Evolutionary conservation across 2,329 filamentous ascomycete genomes (phyloP).

Genomic region (Helminthosporium solani): DNA sequence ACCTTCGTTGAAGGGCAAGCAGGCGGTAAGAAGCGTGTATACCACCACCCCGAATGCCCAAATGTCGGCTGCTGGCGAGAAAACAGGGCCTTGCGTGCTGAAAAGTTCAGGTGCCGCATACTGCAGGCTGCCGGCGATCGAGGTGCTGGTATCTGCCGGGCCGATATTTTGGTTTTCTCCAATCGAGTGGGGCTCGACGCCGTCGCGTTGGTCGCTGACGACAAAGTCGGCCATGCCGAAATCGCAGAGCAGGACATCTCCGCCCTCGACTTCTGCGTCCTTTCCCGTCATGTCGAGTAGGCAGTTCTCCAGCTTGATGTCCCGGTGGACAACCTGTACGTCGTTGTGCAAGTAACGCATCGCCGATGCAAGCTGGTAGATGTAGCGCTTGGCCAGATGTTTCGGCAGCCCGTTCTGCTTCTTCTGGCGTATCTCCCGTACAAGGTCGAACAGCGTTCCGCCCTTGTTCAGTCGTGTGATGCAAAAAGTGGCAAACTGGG

Average conservation of each 20-base stretch:
- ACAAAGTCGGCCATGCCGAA: slow-evolving; percentile 71
- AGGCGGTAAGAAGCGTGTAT: slow-evolving; percentile 61
- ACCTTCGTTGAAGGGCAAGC: slow-evolving; percentile 62
- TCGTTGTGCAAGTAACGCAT: slow-evolving; percentile 68
- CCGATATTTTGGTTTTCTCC: slow-evolving; percentile 49
- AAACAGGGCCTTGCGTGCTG: slow-evolving; percentile 42
- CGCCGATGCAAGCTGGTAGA: slow-evolving; percentile 63
- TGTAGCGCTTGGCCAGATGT: slow-evolving; percentile 59
- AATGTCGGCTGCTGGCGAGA: slow-evolving; percentile 61
- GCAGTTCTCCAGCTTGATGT: slow-evolving; percentile 70
- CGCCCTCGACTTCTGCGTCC: slow-evolving; percentile 51
- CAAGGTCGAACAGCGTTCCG: slow-evolving; percentile 64
- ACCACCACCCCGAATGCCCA: slow-evolving; percentile 68
- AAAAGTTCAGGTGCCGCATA: slow-evolving; percentile 56
- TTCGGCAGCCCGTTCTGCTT: slow-evolving; percentile 49
- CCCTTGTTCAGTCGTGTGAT: slow-evolving; percentile 65
- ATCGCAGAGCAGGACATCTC: slow-evolving; percentile 63
- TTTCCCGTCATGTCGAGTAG: slow-evolving; percentile 58
- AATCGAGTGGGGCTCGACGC: slow-evolving; percentile 51
- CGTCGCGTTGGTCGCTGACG: slow-evolving; percentile 54
- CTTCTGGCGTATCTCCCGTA: slow-evolving; percentile 54
- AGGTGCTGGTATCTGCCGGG: slow-evolving; percentile 57
- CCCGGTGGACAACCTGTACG: slow-evolving; percentile 64
- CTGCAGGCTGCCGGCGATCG: slow-evolving; percentile 61
- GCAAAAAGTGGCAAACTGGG: slow-evolving; percentile 67